Evolutionary conservation across 2,329 filamentous ascomycete genomes (phyloP), one percentile per base, ranked within the genome.

Genomic region (Hypomyces perniciosus): DNA sequence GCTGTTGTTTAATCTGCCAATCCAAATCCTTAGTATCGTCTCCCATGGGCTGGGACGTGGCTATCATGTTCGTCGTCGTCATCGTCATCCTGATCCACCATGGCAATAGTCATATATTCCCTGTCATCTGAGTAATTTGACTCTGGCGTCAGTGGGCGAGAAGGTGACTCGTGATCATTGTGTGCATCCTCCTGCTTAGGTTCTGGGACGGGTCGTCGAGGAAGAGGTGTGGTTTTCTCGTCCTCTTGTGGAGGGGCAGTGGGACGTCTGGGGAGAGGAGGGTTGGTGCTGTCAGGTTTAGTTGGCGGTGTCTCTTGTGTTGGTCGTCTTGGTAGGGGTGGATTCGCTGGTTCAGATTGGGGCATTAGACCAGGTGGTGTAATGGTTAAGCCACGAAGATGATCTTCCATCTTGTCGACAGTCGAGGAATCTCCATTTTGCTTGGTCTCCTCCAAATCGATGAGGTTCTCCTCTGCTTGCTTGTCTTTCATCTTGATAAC

Each of bases 401-500:
- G 59, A 39, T 60, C 55, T 6, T 59, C 45, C n/a, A 62, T 50
- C 20, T 56, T 45, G 34, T 45, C 28, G 8, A 7, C 40, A n/a
- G 20, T 37, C 8, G 27, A 20, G 9, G 12, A 8, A 10, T 51
- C 27, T 8, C 29, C 31, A 27, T 28, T 34, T 8, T 3, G n/a
- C 20, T 54, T 35, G 40, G 35, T 20, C 2, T 20, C 62, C 37
- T 65, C 62, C 6, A 67, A 54, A 38, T 67, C 59, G 28, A 69
- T 59, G n/a, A 68, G 57, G 13, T 48, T 53, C 20, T 57, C 61
- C 20, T 68, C 59, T 10, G 57, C 60, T 35, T 62, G 62, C 31
- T 67, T 59, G 3, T 73, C 70, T 44, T 72, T 74, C 50, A 78
- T 57, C 35, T 71, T 68, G 48, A 80, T 72, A 8, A 79, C 68